phyloP scores from a whole-genome alignment of 1,284 basidiomycete species.

The Schizophyllum commune region DNA sequence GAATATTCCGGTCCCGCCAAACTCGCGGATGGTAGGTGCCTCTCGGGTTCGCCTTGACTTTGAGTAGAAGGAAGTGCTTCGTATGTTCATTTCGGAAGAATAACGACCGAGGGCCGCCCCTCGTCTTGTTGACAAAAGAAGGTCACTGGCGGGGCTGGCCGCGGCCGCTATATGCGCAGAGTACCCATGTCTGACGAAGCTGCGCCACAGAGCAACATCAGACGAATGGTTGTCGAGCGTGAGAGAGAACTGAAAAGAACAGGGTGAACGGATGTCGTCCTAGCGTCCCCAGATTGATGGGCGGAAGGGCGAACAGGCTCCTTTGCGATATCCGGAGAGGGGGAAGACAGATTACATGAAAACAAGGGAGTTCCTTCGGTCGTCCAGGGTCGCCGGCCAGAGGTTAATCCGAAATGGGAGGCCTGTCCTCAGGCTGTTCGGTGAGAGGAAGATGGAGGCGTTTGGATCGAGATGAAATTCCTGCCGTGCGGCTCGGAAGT shows the following conservation, averaged over 20 bases:
- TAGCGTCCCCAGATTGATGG: no score
- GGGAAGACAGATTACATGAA: no score
- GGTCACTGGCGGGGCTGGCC: background rate
- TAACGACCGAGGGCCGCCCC: background rate
- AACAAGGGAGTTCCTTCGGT: no score
- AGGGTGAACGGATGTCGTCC: no score
- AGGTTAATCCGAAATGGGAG: no score
- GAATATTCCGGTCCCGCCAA: background rate
- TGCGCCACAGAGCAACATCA: background rate
- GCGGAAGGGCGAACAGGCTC: no score
- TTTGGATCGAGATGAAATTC: background rate
- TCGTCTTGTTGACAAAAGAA: background rate
- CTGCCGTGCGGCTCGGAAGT: background rate
- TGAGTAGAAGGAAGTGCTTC: background rate
- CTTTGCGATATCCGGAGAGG: no score
- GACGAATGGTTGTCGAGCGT: background rate
- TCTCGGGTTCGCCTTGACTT: background rate
- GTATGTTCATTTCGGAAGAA: background rate
- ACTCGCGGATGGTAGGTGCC: background rate
- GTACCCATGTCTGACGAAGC: background rate
- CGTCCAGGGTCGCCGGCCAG: no score
- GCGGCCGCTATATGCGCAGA: background rate
- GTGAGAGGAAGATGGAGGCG: background rate
- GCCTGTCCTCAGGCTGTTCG: background rate
- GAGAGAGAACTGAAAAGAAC: background rate